Conservation (phyloP, 495 filamentous ascomycete genomes). For the Ramalina peruviana region DNA sequence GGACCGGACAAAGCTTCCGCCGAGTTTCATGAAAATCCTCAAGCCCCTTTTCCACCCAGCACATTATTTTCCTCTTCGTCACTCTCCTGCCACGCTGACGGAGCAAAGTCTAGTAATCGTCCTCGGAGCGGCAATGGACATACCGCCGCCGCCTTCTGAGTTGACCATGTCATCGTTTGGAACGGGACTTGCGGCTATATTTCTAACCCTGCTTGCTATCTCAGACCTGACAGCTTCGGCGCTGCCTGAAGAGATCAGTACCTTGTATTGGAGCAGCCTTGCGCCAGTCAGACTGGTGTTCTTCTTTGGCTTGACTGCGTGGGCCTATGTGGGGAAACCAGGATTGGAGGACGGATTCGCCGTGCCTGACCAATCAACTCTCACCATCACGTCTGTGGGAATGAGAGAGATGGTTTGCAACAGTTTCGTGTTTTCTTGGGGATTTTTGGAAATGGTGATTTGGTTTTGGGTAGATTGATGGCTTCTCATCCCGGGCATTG, state of each 20-base stretch:
- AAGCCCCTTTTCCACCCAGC: too few species aligned
- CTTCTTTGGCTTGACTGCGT: slow-evolving; percentile 51
- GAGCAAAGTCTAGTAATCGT: slow-evolving; percentile 74
- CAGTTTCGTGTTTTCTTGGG: slow-evolving; percentile 67
- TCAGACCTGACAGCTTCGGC: slow-evolving; percentile 61
- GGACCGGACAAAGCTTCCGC: too few species aligned
- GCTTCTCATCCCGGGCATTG: background rate
- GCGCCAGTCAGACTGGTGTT: slow-evolving; percentile 51
- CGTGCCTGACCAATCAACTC: too few species aligned
- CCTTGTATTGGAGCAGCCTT: slow-evolving; percentile 56
- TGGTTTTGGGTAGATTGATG: slow-evolving; percentile 66
- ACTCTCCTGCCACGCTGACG: slow-evolving; percentile 45
- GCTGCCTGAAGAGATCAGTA: slow-evolving; percentile 52
- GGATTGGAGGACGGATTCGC: slow-evolving; percentile 11
- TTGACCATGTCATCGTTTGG: slow-evolving; percentile 51
- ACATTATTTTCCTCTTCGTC: background rate
- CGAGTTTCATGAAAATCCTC: too few species aligned
- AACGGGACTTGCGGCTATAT: slow-evolving; percentile 55
- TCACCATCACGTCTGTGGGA: slow-evolving; percentile 7
- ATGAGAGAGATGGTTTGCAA: slow-evolving; percentile 55
- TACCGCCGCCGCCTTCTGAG: slow-evolving; percentile 32
- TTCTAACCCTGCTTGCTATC: slow-evolving; percentile 52
- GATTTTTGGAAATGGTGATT: slow-evolving; percentile 67
- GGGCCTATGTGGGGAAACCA: slow-evolving; percentile 48
- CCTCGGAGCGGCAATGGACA: slow-evolving; percentile 65